Percentiles rank a stretch among this genome's conserved stretches.
Conservation (phyloP, 2,329 filamentous ascomycete genomes). For the Fusarium subglutinans region DNA sequence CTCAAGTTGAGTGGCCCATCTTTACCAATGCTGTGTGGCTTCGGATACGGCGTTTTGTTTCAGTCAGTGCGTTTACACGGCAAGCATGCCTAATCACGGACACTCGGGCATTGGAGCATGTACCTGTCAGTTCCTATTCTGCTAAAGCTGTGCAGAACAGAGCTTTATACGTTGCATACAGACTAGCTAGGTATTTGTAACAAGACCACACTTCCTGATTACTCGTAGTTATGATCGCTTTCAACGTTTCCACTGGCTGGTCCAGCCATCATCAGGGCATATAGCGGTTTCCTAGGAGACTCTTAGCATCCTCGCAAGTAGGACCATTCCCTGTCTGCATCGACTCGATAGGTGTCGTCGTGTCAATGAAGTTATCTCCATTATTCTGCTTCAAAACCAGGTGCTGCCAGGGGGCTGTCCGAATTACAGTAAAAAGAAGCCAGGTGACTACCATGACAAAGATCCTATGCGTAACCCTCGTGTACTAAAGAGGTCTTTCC, state of each 20-base stretch:
- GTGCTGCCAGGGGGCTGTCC: not conserved
- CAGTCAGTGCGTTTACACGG: not conserved
- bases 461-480: constrained; percentile 2
- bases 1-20: not conserved
- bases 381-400: not conserved
- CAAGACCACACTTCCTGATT: not conserved
- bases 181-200: not conserved
- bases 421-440: not conserved
- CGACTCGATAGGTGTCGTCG: not conserved
- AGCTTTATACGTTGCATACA: not conserved
- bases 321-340: not conserved
- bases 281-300: not conserved
- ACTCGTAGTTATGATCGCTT: not conserved
- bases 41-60: not conserved
- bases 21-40: not conserved
- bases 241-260: not conserved
- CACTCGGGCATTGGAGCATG: not conserved
- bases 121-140: not conserved
- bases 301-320: not conserved
- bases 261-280: not conserved
- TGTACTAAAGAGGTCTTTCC: constrained; percentile 14
- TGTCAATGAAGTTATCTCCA: not conserved
- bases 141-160: not conserved
- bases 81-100: not conserved
- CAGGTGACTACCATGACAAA: not conserved